A percentile compares a stretch with the other conserved stretches of the same genome.
phyloP scores from a whole-genome alignment of 2,329 filamentous ascomycete species.

The Fusarium pseudoanthophilum region DNA sequence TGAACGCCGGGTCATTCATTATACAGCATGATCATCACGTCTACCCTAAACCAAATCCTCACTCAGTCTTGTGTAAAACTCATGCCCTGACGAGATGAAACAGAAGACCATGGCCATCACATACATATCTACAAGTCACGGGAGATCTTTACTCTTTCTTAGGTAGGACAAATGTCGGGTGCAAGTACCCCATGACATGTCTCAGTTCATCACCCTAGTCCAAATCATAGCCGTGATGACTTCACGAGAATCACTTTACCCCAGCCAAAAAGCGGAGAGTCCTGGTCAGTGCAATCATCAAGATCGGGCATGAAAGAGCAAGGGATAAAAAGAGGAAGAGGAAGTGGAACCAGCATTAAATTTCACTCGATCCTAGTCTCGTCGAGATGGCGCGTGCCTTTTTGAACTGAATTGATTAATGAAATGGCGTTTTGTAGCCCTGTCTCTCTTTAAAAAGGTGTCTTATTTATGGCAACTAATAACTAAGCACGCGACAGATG shows the following conservation, averaged over 20 bases:
- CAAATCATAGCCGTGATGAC: slow-evolving; percentile 4
- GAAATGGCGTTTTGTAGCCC: not conserved
- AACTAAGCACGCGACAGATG: not conserved
- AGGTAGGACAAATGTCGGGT: not conserved
- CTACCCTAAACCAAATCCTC: not conserved
- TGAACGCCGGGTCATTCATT: too few relatives aligned
- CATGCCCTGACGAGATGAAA: too few relatives aligned
- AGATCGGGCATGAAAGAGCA: slow-evolving; percentile 6
- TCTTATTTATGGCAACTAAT: not conserved
- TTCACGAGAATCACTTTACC: slow-evolving; percentile 8
- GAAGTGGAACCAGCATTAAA: slow-evolving; percentile 10
- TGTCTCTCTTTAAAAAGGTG: not conserved
- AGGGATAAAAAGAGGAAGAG: not conserved
- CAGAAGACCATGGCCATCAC: not conserved
- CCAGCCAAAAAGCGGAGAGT: slow-evolving; percentile 7
- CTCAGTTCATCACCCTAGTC: not conserved
- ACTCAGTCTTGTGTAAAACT: not conserved
- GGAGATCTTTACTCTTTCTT: not conserved
- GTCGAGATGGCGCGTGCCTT: not conserved
- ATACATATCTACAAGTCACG: not conserved
- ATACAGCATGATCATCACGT: not conserved
- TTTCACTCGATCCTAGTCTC: slow-evolving; percentile 3
- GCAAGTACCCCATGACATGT: not conserved
- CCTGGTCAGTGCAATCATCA: not conserved
- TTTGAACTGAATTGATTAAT: not conserved